Evolutionary conservation across 257 asterid genomes (phyloP).

Genomic region (Verbena officinalis): DNA sequence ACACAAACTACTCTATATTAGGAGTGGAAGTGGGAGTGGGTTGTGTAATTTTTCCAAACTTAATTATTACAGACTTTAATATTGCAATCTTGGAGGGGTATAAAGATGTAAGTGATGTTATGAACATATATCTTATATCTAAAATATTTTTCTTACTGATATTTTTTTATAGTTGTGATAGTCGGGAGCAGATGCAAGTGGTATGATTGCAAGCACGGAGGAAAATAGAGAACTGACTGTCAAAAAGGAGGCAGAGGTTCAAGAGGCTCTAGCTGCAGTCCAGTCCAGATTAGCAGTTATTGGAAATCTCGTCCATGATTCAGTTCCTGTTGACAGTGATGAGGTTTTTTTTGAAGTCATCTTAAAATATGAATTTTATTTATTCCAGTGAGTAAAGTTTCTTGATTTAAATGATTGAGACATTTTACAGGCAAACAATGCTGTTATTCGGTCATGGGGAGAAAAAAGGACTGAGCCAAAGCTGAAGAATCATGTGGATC

Average conservation of each 20-base stretch:
- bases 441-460: slow-evolving; percentile 76
- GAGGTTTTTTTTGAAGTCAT: slow-evolving; percentile 52
- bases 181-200: slow-evolving; percentile 70
- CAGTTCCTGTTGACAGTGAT: slow-evolving; percentile 78
- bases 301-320: slow-evolving; percentile 95
- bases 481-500: slow-evolving; percentile 91
- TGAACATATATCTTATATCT: no score
- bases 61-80: no score
- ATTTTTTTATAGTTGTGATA: slow-evolving; percentile 28
- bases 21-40: no score
- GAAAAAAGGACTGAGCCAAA: slow-evolving; percentile 68
- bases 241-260: slow-evolving; percentile 74
- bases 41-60: no score
- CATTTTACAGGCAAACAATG: slow-evolving; percentile 67
- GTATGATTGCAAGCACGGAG: slow-evolving; percentile 50
- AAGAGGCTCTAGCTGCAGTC: slow-evolving; percentile 68
- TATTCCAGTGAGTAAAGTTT: neutral
- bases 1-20: neutral
- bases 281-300: slow-evolving; percentile 59
- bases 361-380: neutral
- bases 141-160: no score
- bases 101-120: no score
- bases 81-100: no score
- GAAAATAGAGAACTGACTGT: slow-evolving; percentile 62
- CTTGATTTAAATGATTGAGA: slow-evolving; percentile 12